Evolutionary conservation across 2,329 filamentous ascomycete genomes (phyloP), one percentile per base, ranked within the genome.

Genomic region (Trichoderma guizhouense): DNA sequence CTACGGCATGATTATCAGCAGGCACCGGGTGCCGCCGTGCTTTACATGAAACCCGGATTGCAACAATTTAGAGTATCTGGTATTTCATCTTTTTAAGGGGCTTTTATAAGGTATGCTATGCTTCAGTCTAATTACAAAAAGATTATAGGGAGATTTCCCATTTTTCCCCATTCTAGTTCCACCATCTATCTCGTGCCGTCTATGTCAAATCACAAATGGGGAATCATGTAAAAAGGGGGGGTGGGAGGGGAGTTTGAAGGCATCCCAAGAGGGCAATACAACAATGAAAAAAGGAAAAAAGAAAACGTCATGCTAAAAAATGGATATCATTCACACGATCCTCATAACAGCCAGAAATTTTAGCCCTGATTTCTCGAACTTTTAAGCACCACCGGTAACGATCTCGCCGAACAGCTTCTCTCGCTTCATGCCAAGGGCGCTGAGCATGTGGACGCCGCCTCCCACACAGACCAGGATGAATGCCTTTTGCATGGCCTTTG

Each of bases 401-500:
- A 73, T 60, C 63, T 71, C 72, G 7, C 72, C 72, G 64, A 73
- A 71, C n/a, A 73, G 47, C 64, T 72, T 73, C 51, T 72, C 72
- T 3, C 70, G 69, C 64, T 73, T 73, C 72, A 73, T 72, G n/a
- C 72, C 34, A 5, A 73, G 39, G 1, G 43, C 32, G 1, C 43
- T 43, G 11, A 66, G 21, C 4, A 58, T 69, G 7, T 71, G 55
- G n/a, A 68, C 72, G 14, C 62, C 72, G 1, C 72, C 72, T 5
- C 69, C 72, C 21, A 71, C 63, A 11, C 62, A 68, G 32, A 73
- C 63, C 7, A 69, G 11, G 1, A 73, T 69, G 26, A 72, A 71
- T 2, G 64, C 57, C 47, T 36, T 63, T 24, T 73, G 69, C 58
- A 73, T 73, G 51, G 69, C 69, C 26, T 69, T 43, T 39, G 70